Base-by-base conservation (phyloP, 495 filamentous ascomycete species). In the Saxophila tyrrhenica region DNA sequence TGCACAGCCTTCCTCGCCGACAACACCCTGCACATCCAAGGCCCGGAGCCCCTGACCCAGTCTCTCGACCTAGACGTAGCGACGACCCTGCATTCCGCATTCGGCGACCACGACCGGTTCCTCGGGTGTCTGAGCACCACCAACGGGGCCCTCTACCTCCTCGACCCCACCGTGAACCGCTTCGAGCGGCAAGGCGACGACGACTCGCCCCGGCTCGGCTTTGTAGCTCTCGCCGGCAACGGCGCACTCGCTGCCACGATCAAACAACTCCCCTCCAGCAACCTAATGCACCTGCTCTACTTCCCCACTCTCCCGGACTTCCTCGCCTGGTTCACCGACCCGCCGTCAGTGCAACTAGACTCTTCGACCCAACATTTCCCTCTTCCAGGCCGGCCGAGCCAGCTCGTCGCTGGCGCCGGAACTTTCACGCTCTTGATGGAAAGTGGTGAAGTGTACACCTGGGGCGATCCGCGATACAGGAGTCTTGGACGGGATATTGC, bases 401-500 rank as follows among this genome's bases (percentile, higher is more conserved):
- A 81, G 44, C 56, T 84, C 0, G 59, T 72, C 23, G 70, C 78
- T 39, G 75, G 70, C 52, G 68, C 72, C 39, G 74, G 75, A 17
- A 67, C 73, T 11, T 83, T 83, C 62, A 70, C 66, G 16, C 70
- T 75, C 46, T 69, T 83, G 47, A 70, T 71, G 3, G 48, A 65
- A 3, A 64, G 62, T n/a, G 72, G 74, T 11, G 56, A 67, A 11
- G 77, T 84, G 22, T 75, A 70, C 54, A 82, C 74, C 2, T 84
- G 80, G 75, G 80, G 80, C 16, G 80, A 84, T 54, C 68, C 70
- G 35, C 70, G 80, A 29, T 80, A 78, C 61, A 60, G 67, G 41
- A 54, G 49, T 49, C 66, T 50, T 49, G 65, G 72, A 67, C 66
- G 61, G 20, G 54, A 56, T 24, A 32, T 39, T 8, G 51, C 38